phyloP scores from a whole-genome alignment of 2,329 filamentous ascomycete genomes.

The Trichoderma guizhouense region DNA sequence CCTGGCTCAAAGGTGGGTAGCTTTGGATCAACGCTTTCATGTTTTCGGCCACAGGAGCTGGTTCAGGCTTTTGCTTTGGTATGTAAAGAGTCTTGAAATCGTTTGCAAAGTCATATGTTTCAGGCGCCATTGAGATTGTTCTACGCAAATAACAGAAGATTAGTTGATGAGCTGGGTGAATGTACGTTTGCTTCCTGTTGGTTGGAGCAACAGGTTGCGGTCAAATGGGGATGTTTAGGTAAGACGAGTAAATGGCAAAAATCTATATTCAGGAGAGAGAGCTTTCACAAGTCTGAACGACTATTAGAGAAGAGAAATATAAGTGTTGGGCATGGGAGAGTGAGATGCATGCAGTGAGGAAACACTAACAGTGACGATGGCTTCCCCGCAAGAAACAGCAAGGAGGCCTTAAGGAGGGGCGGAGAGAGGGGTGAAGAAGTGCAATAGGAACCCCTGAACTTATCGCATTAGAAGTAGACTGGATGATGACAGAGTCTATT shows the following conservation, averaged over 20 bases:
- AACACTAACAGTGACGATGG: not conserved
- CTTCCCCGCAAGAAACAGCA: constrained; percentile 7
- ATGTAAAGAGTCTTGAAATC: constrained; percentile 38
- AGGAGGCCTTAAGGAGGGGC: not conserved
- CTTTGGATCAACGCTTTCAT: constrained; percentile 44
- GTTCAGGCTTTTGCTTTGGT: constrained; percentile 36
- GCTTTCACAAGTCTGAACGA: not conserved
- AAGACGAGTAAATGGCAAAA: not conserved
- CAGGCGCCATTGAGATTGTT: constrained; percentile 25
- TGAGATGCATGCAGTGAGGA: not conserved
- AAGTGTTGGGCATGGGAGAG: not conserved
- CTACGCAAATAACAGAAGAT: not conserved
- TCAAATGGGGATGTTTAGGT: not conserved
- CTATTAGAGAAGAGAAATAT: too few relatives aligned
- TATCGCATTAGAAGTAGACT: not conserved
- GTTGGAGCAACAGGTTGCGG: not conserved
- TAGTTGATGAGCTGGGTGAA: not conserved
- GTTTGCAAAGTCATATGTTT: constrained; percentile 35
- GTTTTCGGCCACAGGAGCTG: constrained; percentile 25
- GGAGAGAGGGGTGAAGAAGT: not conserved
- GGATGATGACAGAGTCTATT: too few relatives aligned
- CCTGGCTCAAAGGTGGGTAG: constrained; percentile 72
- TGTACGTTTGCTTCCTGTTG: not conserved
- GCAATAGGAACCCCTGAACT: not conserved
- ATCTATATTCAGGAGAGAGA: not conserved